Conservation (phyloP, 345 rosid genomes). For the Syzygium jambos region DNA sequence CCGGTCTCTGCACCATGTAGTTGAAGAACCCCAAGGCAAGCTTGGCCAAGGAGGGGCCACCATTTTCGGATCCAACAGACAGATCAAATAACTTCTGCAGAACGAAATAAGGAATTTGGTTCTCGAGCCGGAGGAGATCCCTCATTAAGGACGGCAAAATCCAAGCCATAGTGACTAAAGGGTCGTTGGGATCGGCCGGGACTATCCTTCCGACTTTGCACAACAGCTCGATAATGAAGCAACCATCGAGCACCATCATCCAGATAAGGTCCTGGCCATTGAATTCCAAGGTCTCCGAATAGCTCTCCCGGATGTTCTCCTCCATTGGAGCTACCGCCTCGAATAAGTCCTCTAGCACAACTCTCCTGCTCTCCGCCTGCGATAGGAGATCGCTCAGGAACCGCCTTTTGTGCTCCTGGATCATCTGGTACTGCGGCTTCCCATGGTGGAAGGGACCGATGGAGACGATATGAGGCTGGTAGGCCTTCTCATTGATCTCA, state of each 20-base stretch:
- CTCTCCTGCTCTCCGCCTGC: constrained; percentile 7
- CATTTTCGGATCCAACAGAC: constrained; percentile 14
- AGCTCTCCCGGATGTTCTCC: constrained; percentile 40
- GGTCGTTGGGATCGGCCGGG: constrained; percentile 34
- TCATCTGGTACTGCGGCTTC: constrained; percentile 30
- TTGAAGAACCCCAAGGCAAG: constrained; percentile 63
- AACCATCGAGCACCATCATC: constrained; percentile 68
- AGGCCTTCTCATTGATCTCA: constrained; percentile 46
- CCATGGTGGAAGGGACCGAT: constrained; percentile 66
- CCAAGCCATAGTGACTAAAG: constrained; percentile 62
- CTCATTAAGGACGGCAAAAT: constrained; percentile 57
- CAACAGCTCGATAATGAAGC: constrained; percentile 54
- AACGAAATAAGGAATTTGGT: constrained; percentile 67
- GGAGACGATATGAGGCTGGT: constrained; percentile 58
- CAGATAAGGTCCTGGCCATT: constrained; percentile 25
- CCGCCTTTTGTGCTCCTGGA: constrained; percentile 74
- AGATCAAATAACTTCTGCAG: constrained; percentile 45
- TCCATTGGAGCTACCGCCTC: constrained; percentile 28
- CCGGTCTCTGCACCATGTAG: constrained; percentile 29
- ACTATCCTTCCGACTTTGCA: constrained; percentile 37
- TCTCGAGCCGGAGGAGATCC: constrained; percentile 44
- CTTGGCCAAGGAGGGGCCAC: constrained; percentile 22
- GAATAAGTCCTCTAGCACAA: constrained; percentile 37
- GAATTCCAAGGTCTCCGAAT: constrained; percentile 44
- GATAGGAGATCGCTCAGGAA: constrained; percentile 35